Evolutionary conservation across 371 early-diverging fungal species (phyloP), one percentile per base, ranked within the genome.

Genomic region (Caulochytrium protostelioides): DNA sequence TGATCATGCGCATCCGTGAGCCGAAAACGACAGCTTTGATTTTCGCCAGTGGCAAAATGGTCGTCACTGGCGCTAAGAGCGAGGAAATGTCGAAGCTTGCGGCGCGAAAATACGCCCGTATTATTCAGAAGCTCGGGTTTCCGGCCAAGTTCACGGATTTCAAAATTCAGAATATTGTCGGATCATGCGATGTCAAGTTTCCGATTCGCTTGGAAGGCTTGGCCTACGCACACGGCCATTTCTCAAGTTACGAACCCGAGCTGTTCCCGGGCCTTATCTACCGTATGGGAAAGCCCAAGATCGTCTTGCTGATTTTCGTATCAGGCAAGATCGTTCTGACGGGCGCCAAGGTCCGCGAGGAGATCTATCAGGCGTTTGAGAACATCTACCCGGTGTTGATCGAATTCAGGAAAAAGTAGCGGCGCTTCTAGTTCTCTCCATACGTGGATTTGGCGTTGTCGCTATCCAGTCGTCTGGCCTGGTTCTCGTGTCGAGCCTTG

Each of bases 1-100:
- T 99, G 15, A 98, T 99, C 49, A 99, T 99, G 97, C 75, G 99
- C 51, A 99, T 99, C 47, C 79, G 99, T 56, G 95, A 91, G 36
- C 99, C 99, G 38, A 97, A 98, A 61, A 99, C 99, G 9, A 99
- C 99, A 0, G 99, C 99, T 1, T 64, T 99, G 43, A 99, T 99
- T 45, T 99, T 99, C 63, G 97, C 98, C 15, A 92, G 94, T 18
- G 99, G 99, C 33, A 99, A 99, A 54, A 98, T 99, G 98, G 99
- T 94, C 22, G 90, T 94, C 6, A 98, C 87, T 3, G 92, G 84
- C 43, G 97, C 84, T 28, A 91, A 91, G 57, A 81, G 82, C 19
- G 97, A 95, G 61, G 94, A 95, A 46, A 77, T 80, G 47, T 87
- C 90, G 7, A 83, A 82, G 53, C 64, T 98, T 44, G 99, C 99